phyloP scores from a whole-genome alignment of 1,284 basidiomycete species.

The Irpex sp. region DNA sequence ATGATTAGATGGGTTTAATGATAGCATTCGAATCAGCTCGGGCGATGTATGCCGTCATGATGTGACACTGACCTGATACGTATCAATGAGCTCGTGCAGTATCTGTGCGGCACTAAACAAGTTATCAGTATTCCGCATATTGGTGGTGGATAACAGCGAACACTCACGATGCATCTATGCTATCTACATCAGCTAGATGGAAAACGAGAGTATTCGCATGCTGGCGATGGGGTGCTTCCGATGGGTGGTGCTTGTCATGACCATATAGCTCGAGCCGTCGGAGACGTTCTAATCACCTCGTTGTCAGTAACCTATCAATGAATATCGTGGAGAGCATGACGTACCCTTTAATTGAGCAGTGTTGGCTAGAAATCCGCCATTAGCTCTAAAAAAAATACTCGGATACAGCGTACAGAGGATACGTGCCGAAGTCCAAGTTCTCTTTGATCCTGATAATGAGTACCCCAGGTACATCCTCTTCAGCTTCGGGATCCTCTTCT shows the following conservation, averaged over 20 bases:
- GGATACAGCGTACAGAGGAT: no score
- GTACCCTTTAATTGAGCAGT: slow-evolving; percentile 81
- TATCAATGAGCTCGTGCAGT: slow-evolving; percentile 73
- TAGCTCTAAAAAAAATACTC: no score
- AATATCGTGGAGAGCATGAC: neutral
- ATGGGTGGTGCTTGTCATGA: slow-evolving; percentile 72
- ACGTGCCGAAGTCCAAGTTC: slow-evolving; percentile 73
- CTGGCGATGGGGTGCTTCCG: slow-evolving; percentile 74
- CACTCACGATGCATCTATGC: slow-evolving; percentile 79
- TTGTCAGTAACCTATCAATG: neutral
- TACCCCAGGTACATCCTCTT: slow-evolving; percentile 72
- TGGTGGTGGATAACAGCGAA: neutral
- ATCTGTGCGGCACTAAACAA: slow-evolving; percentile 75
- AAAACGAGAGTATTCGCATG: slow-evolving; percentile 79
- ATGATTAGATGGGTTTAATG: slow-evolving; percentile 3
- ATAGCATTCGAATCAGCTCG: neutral
- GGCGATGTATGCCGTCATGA: no score
- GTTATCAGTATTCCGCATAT: slow-evolving; percentile 2
- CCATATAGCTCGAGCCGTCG: slow-evolving; percentile 81
- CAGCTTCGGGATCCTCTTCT: slow-evolving; percentile 70
- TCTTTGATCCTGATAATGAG: slow-evolving; percentile 81
- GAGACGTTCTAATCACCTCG: slow-evolving; percentile 57
- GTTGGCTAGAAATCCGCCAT: slow-evolving; percentile 51
- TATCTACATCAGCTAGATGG: slow-evolving; percentile 84
- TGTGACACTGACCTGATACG: slow-evolving; percentile 53